Evolutionary conservation across 352 stramenopile genomes (phyloP), one percentile per base, ranked within the genome.

Genomic region (Phytophthora melonis): DNA sequence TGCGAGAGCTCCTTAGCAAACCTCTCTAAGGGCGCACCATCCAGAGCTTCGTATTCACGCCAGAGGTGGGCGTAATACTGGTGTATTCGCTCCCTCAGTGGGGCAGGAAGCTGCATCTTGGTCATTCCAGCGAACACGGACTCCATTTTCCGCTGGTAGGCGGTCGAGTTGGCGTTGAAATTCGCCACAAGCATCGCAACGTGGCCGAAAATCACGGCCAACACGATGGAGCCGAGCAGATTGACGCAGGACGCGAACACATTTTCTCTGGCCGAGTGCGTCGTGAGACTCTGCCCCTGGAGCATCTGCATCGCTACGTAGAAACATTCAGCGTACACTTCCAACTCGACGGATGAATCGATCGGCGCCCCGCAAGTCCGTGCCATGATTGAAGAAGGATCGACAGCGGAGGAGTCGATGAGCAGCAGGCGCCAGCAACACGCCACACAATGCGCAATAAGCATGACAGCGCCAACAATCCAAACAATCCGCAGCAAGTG

Each of bases 21-120:
- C 14, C 66, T 66, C 11, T 70, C 77, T 45, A 90, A 67, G 13
- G 70, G 58, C 3, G 87, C 78, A 3, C 82, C 82, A 34, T 93
- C 84, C 5, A 93, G 62, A 8, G 80, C 87, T 59, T 93, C 79
- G 60, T 93, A 91, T 62, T 94, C 82, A 27, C 74, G 68, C 82
- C 82, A 92, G 14, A 93, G 52, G 60, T 93, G 85, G 57, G 87
- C 82, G 58, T 89, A 94, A 49, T 92, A 93, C 47, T 91, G 81
- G 39, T 91, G 83, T 36, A 93, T 82, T n/a, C 87, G 79, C 50
- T 92, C 83, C 3, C 83, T 75, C 19, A 93, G 45, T 0, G 76
- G 69, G 0, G 62, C 32, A 0, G 85, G 87, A 7, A 93, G 61
- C 55, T 82, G 74, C 47, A 88, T 81, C 61, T 91, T 87, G 57